Evolutionary conservation across 176 grass and related monocot genomes (phyloP).

Genomic region (Lolium perenne): DNA sequence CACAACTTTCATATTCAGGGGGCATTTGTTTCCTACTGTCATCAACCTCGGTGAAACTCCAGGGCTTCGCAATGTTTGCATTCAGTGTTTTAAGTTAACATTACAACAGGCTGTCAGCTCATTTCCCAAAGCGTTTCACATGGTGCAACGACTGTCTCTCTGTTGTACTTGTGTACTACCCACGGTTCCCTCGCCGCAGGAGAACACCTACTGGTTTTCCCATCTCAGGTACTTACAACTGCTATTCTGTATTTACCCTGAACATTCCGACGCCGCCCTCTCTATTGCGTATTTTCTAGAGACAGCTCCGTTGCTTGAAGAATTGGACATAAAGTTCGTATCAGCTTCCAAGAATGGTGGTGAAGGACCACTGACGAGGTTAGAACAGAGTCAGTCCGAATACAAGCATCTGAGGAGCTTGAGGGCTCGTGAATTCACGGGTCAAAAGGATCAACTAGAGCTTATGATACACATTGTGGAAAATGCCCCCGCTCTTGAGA

Average conservation of each 20-base stretch:
- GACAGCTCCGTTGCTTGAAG: neutral
- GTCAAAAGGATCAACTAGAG: neutral
- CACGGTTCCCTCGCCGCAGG: neutral
- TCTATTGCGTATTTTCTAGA: neutral
- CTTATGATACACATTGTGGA: neutral
- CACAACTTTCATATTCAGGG: neutral
- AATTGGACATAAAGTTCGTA: neutral
- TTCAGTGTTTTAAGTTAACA: neutral
- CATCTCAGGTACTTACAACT: neutral
- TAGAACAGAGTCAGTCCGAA: neutral
- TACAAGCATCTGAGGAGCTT: neutral
- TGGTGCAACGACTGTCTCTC: neutral
- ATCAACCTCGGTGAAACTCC: neutral
- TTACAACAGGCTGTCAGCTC: neutral
- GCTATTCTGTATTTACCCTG: neutral
- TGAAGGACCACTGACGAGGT: neutral
- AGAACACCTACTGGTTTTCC: neutral
- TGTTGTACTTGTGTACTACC: neutral
- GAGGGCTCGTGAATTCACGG: neutral
- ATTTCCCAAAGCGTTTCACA: neutral
- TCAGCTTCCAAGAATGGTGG: neutral
- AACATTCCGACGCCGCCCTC: neutral
- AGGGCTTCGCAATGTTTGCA: neutral
- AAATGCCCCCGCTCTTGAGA: neutral
- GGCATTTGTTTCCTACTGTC: neutral